A percentile compares a stretch with the other conserved stretches of the same genome.
phyloP scores from a whole-genome alignment of 2,329 filamentous ascomycete species.

The Colletotrichum tropicale region DNA sequence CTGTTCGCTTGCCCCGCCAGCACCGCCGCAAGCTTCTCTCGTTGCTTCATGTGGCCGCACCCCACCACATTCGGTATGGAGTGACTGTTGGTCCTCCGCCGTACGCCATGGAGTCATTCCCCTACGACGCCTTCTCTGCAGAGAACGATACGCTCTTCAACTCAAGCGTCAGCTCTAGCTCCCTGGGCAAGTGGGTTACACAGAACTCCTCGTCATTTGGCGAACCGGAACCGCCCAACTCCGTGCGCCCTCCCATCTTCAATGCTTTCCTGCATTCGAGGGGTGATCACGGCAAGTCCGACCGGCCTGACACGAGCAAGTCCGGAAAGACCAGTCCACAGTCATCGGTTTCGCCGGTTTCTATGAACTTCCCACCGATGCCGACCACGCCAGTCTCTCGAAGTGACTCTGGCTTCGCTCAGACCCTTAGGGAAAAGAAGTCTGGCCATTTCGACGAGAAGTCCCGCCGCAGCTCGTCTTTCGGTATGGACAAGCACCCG shows the following conservation, averaged over 20 bases:
- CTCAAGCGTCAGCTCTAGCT: conserved; percentile 70
- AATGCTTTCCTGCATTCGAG: conserved; percentile 88
- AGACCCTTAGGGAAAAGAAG: conserved; percentile 90
- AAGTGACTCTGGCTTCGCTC: conserved; percentile 88
- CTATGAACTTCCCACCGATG: conserved; percentile 76
- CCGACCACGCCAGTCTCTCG: conserved; percentile 82
- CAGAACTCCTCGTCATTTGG: conserved; percentile 91
- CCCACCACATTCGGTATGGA: conserved; percentile 85
- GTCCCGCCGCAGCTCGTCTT: conserved; percentile 91
- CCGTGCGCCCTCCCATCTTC: conserved; percentile 72
- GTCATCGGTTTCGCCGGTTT: conserved; percentile 76
- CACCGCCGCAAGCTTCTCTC: conserved; percentile 89
- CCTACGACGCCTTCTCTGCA: conserved; percentile 86
- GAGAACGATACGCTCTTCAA: conserved; percentile 85
- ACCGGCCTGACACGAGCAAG: conserved; percentile 79
- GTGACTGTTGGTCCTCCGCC: conserved; percentile 88
- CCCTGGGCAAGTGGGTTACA: conserved; percentile 83
- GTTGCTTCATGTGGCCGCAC: conserved; percentile 86
- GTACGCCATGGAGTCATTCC: conserved; percentile 92
- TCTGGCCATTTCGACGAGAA: conserved; percentile 88
- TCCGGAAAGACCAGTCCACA: conserved; percentile 67
- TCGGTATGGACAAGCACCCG: conserved; percentile 76
- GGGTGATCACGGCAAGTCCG: conserved; percentile 67
- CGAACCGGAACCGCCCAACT: conserved; percentile 59
- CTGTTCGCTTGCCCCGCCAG: conserved; percentile 82